Evolutionary conservation across 495 filamentous ascomycete genomes (phyloP), one percentile per base, ranked within the genome.

Genomic region (Amphirosellinia nigrospora): DNA sequence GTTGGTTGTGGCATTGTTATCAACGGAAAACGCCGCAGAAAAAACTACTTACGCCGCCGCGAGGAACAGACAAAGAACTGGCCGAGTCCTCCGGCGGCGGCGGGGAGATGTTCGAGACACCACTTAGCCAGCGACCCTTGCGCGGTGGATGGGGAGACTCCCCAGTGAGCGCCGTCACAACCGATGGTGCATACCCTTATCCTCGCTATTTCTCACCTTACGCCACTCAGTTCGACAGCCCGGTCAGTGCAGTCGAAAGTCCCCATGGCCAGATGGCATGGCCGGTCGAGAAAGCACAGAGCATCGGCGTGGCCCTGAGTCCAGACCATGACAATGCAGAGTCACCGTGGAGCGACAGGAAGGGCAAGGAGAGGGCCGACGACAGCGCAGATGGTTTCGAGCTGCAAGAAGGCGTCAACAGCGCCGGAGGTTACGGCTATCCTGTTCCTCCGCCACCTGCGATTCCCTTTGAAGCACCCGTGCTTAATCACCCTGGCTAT

Each of bases 191-290:
- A 23, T 70, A 70, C 21, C 60, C 60, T 5, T 79, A 81, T 66
- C 82, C 81, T 23, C 82, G 81, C 7, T 86, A 86, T 71, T 84
- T 84, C 71, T 83, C 81, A 21, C 84, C 84, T 0, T 86, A 86
- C 64, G 71, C 75, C 6, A 82, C 82, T 64, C 76, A 80, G 58
- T 85, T 79, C 71, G 82, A 82, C 75, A 85, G 83, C 71, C 84
- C 84, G 36, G 74, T 84, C 36, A 81, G 77, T 53, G 81, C 69
- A 21, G 73, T 77, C 46, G 81, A 82, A 39, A 74, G 71, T 39
- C 73, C 71, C 1, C 67, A 67, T 1, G 70, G 73, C 39, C 71
- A 73, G 16, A 72, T 71, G 72, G 70, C 71, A 52, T 79, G 74
- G 75, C 79, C 74, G 19, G 52, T 43, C 10, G 74, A 78, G 43